Percentiles rank a stretch among this genome's conserved stretches.
These are phyloP conservation scores for Brettanomyces bruxellensis DNA, from an alignment of 805 yeast species.

Conservation along the genomic window DNA sequence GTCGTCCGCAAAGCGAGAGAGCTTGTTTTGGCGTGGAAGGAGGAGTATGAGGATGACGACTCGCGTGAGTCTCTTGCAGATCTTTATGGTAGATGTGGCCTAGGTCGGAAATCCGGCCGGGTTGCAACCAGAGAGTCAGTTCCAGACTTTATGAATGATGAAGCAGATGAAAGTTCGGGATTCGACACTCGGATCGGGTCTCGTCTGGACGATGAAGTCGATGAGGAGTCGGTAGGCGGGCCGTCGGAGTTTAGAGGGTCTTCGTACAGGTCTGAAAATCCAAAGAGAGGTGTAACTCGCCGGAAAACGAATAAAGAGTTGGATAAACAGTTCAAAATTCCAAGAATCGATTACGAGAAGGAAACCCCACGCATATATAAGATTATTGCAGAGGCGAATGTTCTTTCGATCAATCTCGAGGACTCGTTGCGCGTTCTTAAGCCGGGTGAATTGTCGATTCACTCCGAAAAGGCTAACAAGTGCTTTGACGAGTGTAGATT, in stretches of 20 bases:
- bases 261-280: background rate
- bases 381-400: slow-evolving; percentile 66
- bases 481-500: slow-evolving; percentile 68
- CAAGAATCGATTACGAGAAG: slow-evolving; percentile 55
- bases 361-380: slow-evolving; percentile 67
- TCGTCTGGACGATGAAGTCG: slow-evolving; percentile 11
- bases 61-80: slow-evolving; percentile 40
- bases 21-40: slow-evolving; percentile 61
- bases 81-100: slow-evolving; percentile 28
- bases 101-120: background rate
- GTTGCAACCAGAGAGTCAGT: slow-evolving; percentile 10
- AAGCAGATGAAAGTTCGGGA: slow-evolving; percentile 34
- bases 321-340: slow-evolving; percentile 49
- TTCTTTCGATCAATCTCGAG: slow-evolving; percentile 59
- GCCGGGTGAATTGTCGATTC: slow-evolving; percentile 47
- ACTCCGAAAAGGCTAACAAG: slow-evolving; percentile 49
- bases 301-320: slow-evolving; percentile 25
- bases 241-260: background rate
- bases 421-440: slow-evolving; percentile 44
- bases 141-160: slow-evolving; percentile 42
- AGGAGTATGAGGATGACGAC: slow-evolving; percentile 39
- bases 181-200: slow-evolving; percentile 11
- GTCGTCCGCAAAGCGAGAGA: slow-evolving; percentile 40
- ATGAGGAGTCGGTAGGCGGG: slow-evolving; percentile 6
- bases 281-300: background rate